Evolutionary conservation across 1,284 basidiomycete genomes (phyloP), one percentile per base, ranked within the genome.

Genomic region (Ganoderma leucocontextum): DNA sequence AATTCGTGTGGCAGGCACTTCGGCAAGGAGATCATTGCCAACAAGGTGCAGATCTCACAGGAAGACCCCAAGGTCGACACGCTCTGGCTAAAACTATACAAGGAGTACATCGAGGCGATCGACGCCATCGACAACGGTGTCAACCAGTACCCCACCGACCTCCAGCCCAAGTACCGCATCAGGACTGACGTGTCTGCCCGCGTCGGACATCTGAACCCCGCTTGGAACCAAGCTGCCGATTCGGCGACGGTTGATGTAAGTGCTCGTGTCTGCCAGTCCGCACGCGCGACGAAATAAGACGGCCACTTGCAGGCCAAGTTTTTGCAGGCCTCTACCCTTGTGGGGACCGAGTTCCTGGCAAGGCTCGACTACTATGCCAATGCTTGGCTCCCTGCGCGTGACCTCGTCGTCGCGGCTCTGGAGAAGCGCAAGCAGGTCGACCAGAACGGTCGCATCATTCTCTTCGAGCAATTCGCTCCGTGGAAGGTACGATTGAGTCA

Each of bases 41-140:
- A 86, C 66, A 83, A 86, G 63, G 83, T 91, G 33, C 82, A 87
- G 19, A 72, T 91, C 36, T 73, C 86, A 2, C 72, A 79, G 35
- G 82, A 88, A 12, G 88, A 95, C 75, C 80, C 87, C 2, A 90
- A 88, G 67, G 87, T 97, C 57, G 83, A 90, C 60, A 85, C 86
- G 7, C 83, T 99, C 17, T 98, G 94, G 92, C 81, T 95, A 70
- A 98, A 97, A 80, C 72, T 99, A 73, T 99, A 99, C 85, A 72
- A 94, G 91, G 94, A 96, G 78, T 95, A 97, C 78, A 93, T 98
- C 62, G 96, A 98, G 82, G 95, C 93, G 17, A 93, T 99, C 73
- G 97, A 99, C 81, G 97, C 89, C 9, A 94, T 97, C 78, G 97
- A 99, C 83, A 98, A 98, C 77, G 96, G 96, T n/a, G 87, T 98